phyloP scores from a whole-genome alignment of 2,329 filamentous ascomycete species.

The Fusarium sp. region DNA sequence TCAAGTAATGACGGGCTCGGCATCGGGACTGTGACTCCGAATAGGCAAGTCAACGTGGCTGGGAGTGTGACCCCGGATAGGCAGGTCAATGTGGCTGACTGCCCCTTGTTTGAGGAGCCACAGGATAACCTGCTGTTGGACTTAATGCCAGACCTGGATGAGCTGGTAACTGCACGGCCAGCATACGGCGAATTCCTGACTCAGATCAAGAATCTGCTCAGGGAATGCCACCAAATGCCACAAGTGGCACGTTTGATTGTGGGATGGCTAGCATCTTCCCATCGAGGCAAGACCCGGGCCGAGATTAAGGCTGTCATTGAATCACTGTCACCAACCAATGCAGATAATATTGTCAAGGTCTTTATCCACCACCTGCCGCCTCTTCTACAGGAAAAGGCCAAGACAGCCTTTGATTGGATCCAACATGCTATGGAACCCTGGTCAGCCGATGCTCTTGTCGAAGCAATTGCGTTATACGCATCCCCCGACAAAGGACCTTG shows the following conservation, averaged over 20 bases:
- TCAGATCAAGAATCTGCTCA: not conserved
- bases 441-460: not conserved
- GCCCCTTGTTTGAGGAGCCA: not conserved
- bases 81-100: not conserved
- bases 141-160: not conserved
- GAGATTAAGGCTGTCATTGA: not conserved
- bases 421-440: not conserved
- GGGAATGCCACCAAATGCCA: not conserved
- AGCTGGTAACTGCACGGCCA: not conserved
- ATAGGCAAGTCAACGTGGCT: too few species aligned
- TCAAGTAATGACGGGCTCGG: not conserved
- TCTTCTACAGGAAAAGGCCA: not conserved
- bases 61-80: too few species aligned
- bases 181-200: not conserved
- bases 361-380: not conserved
- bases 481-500: accelerated
- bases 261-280: not conserved
- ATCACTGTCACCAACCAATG: not conserved
- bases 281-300: not conserved
- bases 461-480: not conserved
- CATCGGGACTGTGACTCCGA: not conserved
- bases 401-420: not conserved
- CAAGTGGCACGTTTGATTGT: not conserved
- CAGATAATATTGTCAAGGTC: not conserved
- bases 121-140: not conserved